Evolutionary conservation across 2,329 filamentous ascomycete species (phyloP), one percentile per base, ranked within the genome.

Genomic region (Stenocarpella maydis): DNA sequence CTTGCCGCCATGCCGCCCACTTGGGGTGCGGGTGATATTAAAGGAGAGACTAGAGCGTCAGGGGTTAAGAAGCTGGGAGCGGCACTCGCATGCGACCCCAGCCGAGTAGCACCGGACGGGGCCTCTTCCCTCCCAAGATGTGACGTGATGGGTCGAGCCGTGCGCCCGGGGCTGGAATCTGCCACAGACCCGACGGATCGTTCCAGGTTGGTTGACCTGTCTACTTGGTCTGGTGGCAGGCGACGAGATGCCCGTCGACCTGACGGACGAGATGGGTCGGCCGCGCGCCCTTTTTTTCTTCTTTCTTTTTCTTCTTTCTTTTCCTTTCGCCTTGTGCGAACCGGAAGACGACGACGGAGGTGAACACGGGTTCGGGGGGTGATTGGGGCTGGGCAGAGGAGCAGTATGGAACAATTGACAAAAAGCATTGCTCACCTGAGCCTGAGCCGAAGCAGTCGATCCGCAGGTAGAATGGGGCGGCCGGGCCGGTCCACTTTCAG

Each of bases 1-100:
- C 61, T 65, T 68, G 55, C 70, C 70, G 70, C 70, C 63, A 69
- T 68, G 67, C 67, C 70, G 70, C 43, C 70, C 70, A 64, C 67
- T 69, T 69, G 63, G 58, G 58, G 63, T 55, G 58, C 47, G 63
- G 47, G 26, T 67, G 58, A 69, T 55, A 71, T 67, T 69, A 69
- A 71, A 63, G 67, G 60, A 52, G 52, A 49, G 47, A 55, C 70
- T 69, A 60, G 70, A 65, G 55, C 50, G 47, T 53, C 64, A 65
- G 67, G 70, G 68, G 63, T 65, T 66, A 64, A 66, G 67, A 64
- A 71, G 49, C 66, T 71, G 61, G 67, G 58, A 45, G 52, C 55
- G 69, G 67, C 52, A 43, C 43, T 69, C 60, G 67, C 67, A 69
- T 71, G 69, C 66, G 39, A 71, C 67, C 66, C 69, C 45, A 55